Evolutionary conservation across 2,329 filamentous ascomycete species (phyloP), one percentile per base, ranked within the genome.

Genomic region (Fusarium phyllophilum): DNA sequence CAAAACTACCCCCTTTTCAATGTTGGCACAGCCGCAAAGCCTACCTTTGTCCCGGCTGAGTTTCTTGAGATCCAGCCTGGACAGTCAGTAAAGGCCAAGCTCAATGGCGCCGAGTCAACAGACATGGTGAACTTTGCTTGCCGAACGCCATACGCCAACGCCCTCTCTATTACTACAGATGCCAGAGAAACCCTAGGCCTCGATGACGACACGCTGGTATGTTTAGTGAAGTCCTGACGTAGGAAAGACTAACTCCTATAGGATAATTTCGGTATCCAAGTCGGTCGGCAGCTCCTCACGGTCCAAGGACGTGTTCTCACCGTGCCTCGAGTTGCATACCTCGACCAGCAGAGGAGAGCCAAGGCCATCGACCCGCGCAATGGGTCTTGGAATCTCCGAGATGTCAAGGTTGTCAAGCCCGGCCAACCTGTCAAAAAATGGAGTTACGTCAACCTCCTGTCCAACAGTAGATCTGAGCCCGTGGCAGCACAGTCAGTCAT

Each of bases 81-180:
- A 0, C 93, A 96, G 77, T 81, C 88, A 0, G 86, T 90, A 29
- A 89, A 88, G 44, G 83, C 87, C 8, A 90, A 91, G 75, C 84
- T 95, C 22, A 86, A 80, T 2, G 84, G 86, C 0, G 81, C 85
- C 0, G 92, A 96, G 78, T 93, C 92, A 0, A 85, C 87, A 0
- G 77, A 83, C 2, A 95, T 96, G 93, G 90, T 96, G 51, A 83
- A 83, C 1, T 94, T 94, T 78, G 92, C 94, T 3, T 93, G 92
- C 63, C 88, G 92, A 8, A 83, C 83, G 1, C 93, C 94, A 0
- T 86, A 86, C 4, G 83, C 87, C 11, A 97, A 96, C 73, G 93
- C 91, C 0, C 78, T 85, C 3, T 92, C 91, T 0, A 92, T 96
- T 75, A 85, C 87, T 4, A 86, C 80, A 0, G 85, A 86, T 14